Evolutionary conservation across 495 filamentous ascomycete species (phyloP).

Genomic region (Lasiosphaeria miniovina): DNA sequence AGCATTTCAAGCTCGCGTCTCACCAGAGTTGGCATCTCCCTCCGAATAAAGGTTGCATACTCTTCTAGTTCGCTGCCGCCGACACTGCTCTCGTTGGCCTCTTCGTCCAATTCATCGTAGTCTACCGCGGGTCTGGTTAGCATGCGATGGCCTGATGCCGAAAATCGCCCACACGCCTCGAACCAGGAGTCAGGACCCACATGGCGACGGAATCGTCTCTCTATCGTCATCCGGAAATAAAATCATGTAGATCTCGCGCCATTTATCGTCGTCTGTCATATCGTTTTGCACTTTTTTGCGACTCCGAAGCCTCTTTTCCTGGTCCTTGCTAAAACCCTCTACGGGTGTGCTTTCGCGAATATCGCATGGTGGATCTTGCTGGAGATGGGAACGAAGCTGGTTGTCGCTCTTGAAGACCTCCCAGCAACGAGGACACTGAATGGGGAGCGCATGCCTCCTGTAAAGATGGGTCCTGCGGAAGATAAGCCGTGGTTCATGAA

Average conservation of each 20-base stretch:
- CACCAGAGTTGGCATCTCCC: slow-evolving; percentile 32
- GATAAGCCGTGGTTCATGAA: not conserved
- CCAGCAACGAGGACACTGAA: slow-evolving; percentile 33
- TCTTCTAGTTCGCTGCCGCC: slow-evolving; percentile 23
- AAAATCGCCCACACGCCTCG: not conserved
- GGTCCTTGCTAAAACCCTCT: slow-evolving; percentile 31
- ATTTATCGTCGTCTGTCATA: slow-evolving; percentile 44
- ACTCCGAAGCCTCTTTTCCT: slow-evolving; percentile 35
- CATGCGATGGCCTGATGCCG: slow-evolving; percentile 8
- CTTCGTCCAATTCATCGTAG: slow-evolving; percentile 26
- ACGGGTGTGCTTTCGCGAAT: slow-evolving; percentile 17
- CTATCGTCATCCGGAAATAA: slow-evolving; percentile 40
- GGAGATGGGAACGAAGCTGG: slow-evolving; percentile 20
- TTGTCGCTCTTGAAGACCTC: slow-evolving; percentile 21
- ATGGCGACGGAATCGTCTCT: slow-evolving; percentile 36
- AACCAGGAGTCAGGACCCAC: slow-evolving; percentile 23
- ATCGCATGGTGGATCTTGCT: slow-evolving; percentile 27
- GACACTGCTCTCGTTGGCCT: slow-evolving; percentile 16
- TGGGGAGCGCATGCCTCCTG: slow-evolving; percentile 26
- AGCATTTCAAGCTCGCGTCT: slow-evolving; percentile 28
- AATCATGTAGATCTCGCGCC: slow-evolving; percentile 43
- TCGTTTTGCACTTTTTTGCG: slow-evolving; percentile 38
- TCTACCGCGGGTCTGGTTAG: slow-evolving; percentile 13
- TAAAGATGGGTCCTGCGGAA: slow-evolving; percentile 28
- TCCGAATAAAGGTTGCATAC: slow-evolving; percentile 26